phyloP scores from a whole-genome alignment of 1,139 yeast species.

The Petasospora fabianii region DNA sequence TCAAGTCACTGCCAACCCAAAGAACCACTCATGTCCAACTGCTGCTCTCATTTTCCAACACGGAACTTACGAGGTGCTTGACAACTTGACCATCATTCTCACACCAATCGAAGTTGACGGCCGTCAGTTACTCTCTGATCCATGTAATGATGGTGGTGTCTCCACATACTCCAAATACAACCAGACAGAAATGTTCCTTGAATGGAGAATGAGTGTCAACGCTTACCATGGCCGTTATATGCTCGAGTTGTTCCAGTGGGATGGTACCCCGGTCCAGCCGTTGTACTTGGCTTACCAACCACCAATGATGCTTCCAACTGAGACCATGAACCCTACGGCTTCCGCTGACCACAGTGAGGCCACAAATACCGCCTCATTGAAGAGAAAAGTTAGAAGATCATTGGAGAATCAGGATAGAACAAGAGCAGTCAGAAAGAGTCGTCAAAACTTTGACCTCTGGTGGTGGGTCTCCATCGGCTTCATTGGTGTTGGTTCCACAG shows the following conservation, averaged over 20 bases:
- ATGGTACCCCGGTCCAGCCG: constrained; percentile 83
- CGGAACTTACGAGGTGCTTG: constrained; percentile 64
- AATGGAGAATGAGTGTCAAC: constrained; percentile 61
- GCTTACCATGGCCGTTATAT: constrained; percentile 79
- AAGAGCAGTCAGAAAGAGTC: constrained; percentile 54
- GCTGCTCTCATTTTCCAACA: constrained; percentile 87
- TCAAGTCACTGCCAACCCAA: constrained; percentile 68
- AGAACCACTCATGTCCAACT: constrained; percentile 73
- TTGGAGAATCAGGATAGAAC: constrained; percentile 80
- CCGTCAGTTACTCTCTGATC: constrained; percentile 83
- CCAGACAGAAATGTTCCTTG: constrained; percentile 58
- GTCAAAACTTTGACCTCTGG: constrained; percentile 45
- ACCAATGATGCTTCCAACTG: constrained; percentile 93
- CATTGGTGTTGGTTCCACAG: constrained; percentile 21
- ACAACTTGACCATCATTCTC: constrained; percentile 66
- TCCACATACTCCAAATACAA: constrained; percentile 70
- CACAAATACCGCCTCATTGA: constrained; percentile 30
- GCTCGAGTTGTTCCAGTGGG: constrained; percentile 72
- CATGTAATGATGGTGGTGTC: constrained; percentile 58
- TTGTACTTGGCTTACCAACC: constrained; percentile 89
- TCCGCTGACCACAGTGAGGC: constrained; percentile 35
- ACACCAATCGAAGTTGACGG: constrained; percentile 86
- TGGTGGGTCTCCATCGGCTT: constrained; percentile 37
- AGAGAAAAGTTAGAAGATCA: constrained; percentile 57
- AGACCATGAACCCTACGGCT: constrained; percentile 81